Evolutionary conservation across 1,139 yeast species (phyloP).

Genomic region (Candida albicans): DNA sequence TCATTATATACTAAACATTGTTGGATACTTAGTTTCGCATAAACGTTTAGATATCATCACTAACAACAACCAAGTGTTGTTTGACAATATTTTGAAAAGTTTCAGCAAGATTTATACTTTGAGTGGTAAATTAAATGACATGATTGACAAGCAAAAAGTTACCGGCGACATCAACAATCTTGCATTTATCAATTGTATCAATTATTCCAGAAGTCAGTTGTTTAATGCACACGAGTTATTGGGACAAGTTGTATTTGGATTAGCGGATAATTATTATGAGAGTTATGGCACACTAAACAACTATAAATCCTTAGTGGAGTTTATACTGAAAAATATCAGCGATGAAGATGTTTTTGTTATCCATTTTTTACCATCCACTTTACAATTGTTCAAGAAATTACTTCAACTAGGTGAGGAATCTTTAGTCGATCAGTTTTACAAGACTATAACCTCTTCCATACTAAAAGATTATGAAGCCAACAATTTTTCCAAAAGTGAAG

Average conservation of each 20-base stretch:
- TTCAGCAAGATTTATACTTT: conserved; percentile 59
- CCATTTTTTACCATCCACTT: conserved; percentile 66
- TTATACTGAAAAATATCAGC: conserved; percentile 38
- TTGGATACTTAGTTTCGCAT: conserved; percentile 53
- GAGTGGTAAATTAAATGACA: conserved; percentile 55
- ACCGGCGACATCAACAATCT: conserved; percentile 42
- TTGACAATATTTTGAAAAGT: conserved; percentile 47
- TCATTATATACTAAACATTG: conserved; percentile 68
- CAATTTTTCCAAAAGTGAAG: conserved; percentile 20
- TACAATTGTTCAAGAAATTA: conserved; percentile 41
- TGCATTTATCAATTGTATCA: conserved; percentile 53
- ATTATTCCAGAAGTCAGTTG: conserved; percentile 61
- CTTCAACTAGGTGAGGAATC: conserved; percentile 19
- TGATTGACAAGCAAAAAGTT: conserved; percentile 63
- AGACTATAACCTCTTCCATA: conserved; percentile 17
- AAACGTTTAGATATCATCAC: conserved; percentile 28
- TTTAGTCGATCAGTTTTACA: conserved; percentile 31
- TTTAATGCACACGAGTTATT: conserved; percentile 69
- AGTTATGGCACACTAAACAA: conserved; percentile 31
- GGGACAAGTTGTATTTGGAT: conserved; percentile 62
- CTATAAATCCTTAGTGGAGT: conserved; percentile 36
- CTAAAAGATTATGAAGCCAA: conserved; percentile 26
- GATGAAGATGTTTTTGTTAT: conserved; percentile 62
- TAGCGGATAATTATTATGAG: conserved; percentile 38
- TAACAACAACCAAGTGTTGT: conserved; percentile 22